phyloP scores from a whole-genome alignment of 2,329 filamentous ascomycete genomes.

The Exophiala sideris region DNA sequence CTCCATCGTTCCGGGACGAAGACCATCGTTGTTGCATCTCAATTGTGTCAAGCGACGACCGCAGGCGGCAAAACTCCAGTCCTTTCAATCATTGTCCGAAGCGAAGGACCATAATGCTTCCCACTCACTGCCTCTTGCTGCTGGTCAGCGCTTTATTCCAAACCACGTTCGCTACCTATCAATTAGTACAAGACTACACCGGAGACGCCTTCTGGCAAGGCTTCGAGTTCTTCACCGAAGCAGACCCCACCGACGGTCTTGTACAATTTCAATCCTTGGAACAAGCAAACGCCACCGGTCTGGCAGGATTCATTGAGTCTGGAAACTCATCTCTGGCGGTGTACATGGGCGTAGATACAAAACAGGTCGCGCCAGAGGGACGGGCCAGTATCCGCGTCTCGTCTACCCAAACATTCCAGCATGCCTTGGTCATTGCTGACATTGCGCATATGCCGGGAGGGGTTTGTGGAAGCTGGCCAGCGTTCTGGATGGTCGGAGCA shows the following conservation, averaged over 20 bases:
- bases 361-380: conserved; percentile 33
- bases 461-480: conserved; percentile 52
- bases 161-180: conserved; percentile 33
- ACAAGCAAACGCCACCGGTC: conserved; percentile 36
- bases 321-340: conserved; percentile 32
- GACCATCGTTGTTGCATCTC: too few species aligned
- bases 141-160: conserved; percentile 22
- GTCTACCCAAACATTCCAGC: conserved; percentile 43
- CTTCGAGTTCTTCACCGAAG: conserved; percentile 48
- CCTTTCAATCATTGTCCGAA: neutral
- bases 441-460: conserved; percentile 48
- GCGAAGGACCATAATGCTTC: neutral
- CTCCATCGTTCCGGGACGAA: too few species aligned
- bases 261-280: conserved; percentile 48
- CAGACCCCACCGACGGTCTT: conserved; percentile 50
- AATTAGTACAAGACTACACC: conserved; percentile 42
- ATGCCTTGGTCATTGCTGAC: conserved; percentile 48
- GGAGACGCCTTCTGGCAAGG: conserved; percentile 48
- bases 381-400: conserved; percentile 46
- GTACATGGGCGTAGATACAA: conserved; percentile 45
- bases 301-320: conserved; percentile 33
- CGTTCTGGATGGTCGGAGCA: conserved; percentile 42
- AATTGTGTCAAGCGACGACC: neutral
- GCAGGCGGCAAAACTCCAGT: neutral
- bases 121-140: conserved; percentile 19